Base-by-base conservation (phyloP, 2,329 filamentous ascomycete species). In the Pseudogymnoascus sp. region DNA sequence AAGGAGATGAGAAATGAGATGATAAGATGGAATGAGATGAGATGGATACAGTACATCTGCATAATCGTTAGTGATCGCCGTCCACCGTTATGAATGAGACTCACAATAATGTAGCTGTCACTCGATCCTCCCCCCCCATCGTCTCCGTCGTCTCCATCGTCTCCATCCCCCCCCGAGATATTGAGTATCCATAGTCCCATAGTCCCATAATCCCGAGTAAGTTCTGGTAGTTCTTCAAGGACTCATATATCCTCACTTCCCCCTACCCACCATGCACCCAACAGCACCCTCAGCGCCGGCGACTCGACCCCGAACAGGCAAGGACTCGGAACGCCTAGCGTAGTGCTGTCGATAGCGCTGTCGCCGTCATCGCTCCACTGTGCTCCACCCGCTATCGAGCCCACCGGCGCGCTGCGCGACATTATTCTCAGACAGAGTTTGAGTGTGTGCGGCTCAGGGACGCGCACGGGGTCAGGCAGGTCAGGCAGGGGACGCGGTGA, bases 361-460 rank as follows among this genome's bases (percentile, higher is more conserved):
- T 31, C n/a, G 15, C 47, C 26, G 47, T 53, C 47, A 53, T 53
- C 47, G 47, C 26, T 53, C 47, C 47, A 53, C 47, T 33, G n/a
- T 10, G 10, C 15, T 53, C 47, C 47, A 53, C 47, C 26, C 13
- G 26, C 47, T 31, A 53, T 53, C 47, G 47, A 31, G 26, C n/a
- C 26, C 47, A 53, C 26, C 5, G 26, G 26, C 26, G 47, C 47
- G 8, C 47, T 53, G 47, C 47, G 26, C 47, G 47, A 53, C 47
- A 53, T 53, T 53, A 53, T 26, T 53, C n/a, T 53, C 47, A 53
- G 47, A 53, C 47, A 53, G 44, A 31, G 47, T 53, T 53, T 19
- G 47, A 53, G 47, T 53, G n/a, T 11, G n/a, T 53, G 47, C 47
- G 47, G 47, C 26, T 33, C 47, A 53, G 47, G 47, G 26, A 31